Base-by-base conservation (phyloP, 139 green algal genomes). In the Closterium sp. region DNA sequence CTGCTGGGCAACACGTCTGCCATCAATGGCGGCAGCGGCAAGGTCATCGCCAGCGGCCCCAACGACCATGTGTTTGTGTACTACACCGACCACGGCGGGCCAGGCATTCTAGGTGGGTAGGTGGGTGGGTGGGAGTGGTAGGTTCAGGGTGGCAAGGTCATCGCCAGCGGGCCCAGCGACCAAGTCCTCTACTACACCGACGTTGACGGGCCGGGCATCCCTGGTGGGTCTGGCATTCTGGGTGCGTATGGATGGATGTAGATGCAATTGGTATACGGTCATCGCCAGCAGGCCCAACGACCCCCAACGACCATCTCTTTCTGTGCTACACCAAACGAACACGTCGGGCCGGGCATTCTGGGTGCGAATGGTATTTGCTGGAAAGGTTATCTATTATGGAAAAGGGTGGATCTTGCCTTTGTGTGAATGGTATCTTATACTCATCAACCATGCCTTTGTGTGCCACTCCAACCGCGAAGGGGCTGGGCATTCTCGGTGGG, bases 171-270 rank as follows among this genome's bases (percentile, higher is more conserved):
- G 1, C 94, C 96, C 1, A 33, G 95, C 8, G 97, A 99, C 94
- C 91, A 93, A 7, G 95, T 99, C 8, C 95, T 95, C 43, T 98
- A 96, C 91, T 98, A 96, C 95, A 95, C 93, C 8, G 97, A 98
- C 89, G 96, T 98, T 88, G 95, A 95, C 35, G 95, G 94, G 12
- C 94, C 96, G 85, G 96, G 98, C 9, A 95, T 98, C 10, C 87
- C 99, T 87, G 97, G 97, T 91, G 34, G 10, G 69, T 69, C 5
- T 55, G 36, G 36, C n/a, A n/a, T n/a, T 55, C 5, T 4, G 36
- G 95, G 96, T 4, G 36, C 6, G 36, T 6, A 55, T 55, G 36
- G 36, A 6, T 55, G 36, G n/a, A n/a, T 55, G 36, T 55, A 6
- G 36, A 12, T 55, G 36, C n/a, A 55, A 6, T 55, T 6, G 36